Conservation (phyloP, 2,329 filamentous ascomycete genomes). For the Trichophyton simii region DNA sequence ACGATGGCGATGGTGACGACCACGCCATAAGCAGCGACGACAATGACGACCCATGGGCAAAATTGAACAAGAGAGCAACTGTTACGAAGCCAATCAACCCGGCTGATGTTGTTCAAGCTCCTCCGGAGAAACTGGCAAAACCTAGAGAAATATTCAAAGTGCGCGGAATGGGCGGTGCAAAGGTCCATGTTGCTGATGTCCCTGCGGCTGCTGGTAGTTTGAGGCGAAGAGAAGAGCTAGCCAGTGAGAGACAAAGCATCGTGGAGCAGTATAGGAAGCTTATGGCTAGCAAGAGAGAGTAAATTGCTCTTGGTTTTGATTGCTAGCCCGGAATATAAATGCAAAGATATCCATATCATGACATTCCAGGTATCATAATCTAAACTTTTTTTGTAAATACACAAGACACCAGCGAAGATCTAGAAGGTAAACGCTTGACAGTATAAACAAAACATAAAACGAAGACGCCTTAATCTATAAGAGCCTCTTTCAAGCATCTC, state of each 20-base stretch:
- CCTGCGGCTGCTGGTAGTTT: conserved; percentile 59
- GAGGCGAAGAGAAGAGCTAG: conserved; percentile 58
- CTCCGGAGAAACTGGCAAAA: conserved; percentile 56
- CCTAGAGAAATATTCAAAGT: conserved; percentile 53
- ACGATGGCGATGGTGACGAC: conserved; percentile 23
- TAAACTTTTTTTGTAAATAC: conserved; percentile 4
- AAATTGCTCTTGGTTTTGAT: not conserved
- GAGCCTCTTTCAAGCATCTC: conserved; percentile 10
- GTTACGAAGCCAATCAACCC: conserved; percentile 26
- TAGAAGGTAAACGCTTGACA: not conserved
- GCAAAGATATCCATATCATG: not conserved
- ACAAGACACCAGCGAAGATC: not conserved
- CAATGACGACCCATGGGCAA: conserved; percentile 64
- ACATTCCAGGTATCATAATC: conserved; percentile 7
- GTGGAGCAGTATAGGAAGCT: conserved; percentile 60
- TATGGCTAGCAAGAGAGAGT: conserved; percentile 45
- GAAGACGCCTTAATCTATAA: not conserved
- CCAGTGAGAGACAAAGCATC: conserved; percentile 55
- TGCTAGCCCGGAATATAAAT: not conserved
- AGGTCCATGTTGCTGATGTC: conserved; percentile 55
- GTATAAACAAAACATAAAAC: not conserved
- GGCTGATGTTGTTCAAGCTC: conserved; percentile 53
- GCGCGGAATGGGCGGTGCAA: conserved; percentile 43
- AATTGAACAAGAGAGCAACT: conserved; percentile 51
- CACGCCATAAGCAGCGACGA: conserved; percentile 33